Evolutionary conservation across 2,329 filamentous ascomycete genomes (phyloP).

Genomic region (Neofusicoccum sp.): DNA sequence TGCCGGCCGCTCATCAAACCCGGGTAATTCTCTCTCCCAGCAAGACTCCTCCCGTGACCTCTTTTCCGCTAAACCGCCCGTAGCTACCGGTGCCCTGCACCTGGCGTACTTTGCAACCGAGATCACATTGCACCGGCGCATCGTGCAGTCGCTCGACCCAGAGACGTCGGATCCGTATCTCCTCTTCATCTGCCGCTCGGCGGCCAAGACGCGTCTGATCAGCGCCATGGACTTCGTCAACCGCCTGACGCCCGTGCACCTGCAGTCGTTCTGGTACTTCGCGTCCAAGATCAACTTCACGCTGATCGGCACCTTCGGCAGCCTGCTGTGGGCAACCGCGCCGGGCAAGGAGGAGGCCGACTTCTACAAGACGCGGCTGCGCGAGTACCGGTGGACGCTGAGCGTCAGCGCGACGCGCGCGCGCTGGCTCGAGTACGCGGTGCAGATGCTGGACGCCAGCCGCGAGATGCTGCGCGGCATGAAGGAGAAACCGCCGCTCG

Average conservation of each 20-base stretch:
- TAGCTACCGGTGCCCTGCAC: slow-evolving; percentile 64
- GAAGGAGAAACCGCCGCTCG: slow-evolving; percentile 40
- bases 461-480: slow-evolving; percentile 45
- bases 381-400: slow-evolving; percentile 92
- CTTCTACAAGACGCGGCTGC: slow-evolving; percentile 81
- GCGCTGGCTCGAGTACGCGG: slow-evolving; percentile 46
- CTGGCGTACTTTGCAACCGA: slow-evolving; percentile 92
- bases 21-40: slow-evolving; percentile 29
- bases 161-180: slow-evolving; percentile 63
- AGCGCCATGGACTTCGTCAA: slow-evolving; percentile 98
- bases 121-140: slow-evolving; percentile 87
- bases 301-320: slow-evolving; percentile 90
- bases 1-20: slow-evolving; percentile 44
- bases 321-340: slow-evolving; percentile 83
- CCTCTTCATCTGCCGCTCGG: slow-evolving; percentile 86
- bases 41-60: slow-evolving; percentile 1
- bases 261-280: slow-evolving; percentile 92
- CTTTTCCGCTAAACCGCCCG: slow-evolving; percentile 1
- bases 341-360: slow-evolving; percentile 85
- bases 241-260: slow-evolving; percentile 78
- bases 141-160: slow-evolving; percentile 72
- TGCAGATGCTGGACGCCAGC: slow-evolving; percentile 46
- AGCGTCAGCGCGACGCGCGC: slow-evolving; percentile 77
- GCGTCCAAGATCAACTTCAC: slow-evolving; percentile 88
- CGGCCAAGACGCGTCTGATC: slow-evolving; percentile 89